Conservation (phyloP, 345 rosid genomes). For the Hibiscus mutabilis region DNA sequence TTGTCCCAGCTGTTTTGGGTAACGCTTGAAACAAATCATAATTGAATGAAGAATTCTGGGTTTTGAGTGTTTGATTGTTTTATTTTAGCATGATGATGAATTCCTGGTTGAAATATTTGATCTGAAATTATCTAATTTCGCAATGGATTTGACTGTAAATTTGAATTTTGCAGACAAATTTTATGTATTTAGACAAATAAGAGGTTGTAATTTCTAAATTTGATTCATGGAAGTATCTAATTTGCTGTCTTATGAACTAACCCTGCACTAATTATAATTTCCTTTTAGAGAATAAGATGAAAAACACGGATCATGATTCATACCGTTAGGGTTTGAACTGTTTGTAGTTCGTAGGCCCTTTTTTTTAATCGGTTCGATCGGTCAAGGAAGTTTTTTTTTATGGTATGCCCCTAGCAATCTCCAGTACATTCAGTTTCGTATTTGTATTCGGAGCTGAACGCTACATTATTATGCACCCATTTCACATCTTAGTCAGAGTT, state of each 20-base stretch:
- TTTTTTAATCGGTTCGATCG: background rate
- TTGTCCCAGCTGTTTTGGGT: background rate
- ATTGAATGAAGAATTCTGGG: background rate
- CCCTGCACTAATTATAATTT: no score
- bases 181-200: background rate
- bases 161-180: background rate
- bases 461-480: background rate
- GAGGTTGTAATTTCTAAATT: background rate
- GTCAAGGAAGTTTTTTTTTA: background rate
- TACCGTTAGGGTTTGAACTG: background rate
- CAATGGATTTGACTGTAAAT: background rate
- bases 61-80: constrained; percentile 2
- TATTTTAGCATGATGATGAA: background rate
- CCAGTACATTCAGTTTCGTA: background rate
- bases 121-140: background rate
- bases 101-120: background rate
- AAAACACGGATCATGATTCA: background rate
- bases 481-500: background rate
- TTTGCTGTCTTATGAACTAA: background rate
- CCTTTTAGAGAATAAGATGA: background rate
- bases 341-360: background rate
- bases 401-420: background rate
- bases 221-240: background rate
- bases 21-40: background rate
- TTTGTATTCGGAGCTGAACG: background rate